phyloP scores from a whole-genome alignment of 2,329 filamentous ascomycete genomes.

The Phialocephala subalpina region DNA sequence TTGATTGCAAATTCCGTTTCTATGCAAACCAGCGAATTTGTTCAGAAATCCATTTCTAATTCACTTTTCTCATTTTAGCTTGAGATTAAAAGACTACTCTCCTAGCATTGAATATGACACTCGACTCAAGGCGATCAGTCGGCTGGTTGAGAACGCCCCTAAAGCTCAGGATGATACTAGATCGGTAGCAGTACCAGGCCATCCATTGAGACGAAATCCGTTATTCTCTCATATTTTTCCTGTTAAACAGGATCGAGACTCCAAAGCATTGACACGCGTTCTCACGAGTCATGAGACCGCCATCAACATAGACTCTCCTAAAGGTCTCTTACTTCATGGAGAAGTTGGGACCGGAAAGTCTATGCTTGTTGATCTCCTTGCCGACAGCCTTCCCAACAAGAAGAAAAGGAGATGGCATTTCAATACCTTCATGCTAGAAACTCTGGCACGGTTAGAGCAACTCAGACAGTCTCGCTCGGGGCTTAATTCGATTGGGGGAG shows the following conservation, averaged over 20 bases:
- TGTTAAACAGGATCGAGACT: slow-evolving; percentile 61
- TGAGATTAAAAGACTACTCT: slow-evolving; percentile 78
- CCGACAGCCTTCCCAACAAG: slow-evolving; percentile 75
- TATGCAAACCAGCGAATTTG: neutral
- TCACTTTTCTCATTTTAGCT: slow-evolving; percentile 9
- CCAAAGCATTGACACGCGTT: slow-evolving; percentile 71
- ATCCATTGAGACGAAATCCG: slow-evolving; percentile 65
- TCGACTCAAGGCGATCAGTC: slow-evolving; percentile 67
- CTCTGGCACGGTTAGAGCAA: slow-evolving; percentile 74
- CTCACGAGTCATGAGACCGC: slow-evolving; percentile 76
- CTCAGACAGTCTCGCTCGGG: slow-evolving; percentile 53
- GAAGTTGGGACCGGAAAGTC: slow-evolving; percentile 86
- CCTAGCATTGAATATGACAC: slow-evolving; percentile 74
- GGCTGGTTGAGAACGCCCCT: slow-evolving; percentile 45
- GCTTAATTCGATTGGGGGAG: slow-evolving; percentile 19
- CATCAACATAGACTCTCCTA: slow-evolving; percentile 74
- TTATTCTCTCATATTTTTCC: slow-evolving; percentile 67
- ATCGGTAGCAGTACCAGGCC: slow-evolving; percentile 57
- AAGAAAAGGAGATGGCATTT: slow-evolving; percentile 84
- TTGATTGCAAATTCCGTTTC: neutral
- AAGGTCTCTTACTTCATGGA: slow-evolving; percentile 79
- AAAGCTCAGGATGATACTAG: slow-evolving; percentile 43
- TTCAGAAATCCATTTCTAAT: neutral
- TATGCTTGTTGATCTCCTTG: slow-evolving; percentile 86
- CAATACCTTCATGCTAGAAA: slow-evolving; percentile 86